Evolutionary conservation across 176 grass and related monocot species (phyloP).

Genomic region (Triticum turgidum): DNA sequence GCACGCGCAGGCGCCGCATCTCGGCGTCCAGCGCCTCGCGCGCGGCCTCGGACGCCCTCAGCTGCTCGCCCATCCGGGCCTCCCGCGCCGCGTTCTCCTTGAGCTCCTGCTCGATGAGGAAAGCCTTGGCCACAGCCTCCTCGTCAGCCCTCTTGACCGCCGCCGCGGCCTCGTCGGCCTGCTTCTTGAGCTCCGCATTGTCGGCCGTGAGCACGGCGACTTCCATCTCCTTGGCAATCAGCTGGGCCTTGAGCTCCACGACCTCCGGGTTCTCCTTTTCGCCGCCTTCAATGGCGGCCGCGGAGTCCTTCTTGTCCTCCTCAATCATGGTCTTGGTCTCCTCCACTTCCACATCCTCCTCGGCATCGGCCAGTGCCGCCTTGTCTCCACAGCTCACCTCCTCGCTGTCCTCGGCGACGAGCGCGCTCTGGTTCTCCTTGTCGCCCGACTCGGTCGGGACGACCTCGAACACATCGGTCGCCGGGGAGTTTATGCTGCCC

Average conservation of each 20-base stretch:
- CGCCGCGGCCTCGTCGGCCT: conserved; percentile 42
- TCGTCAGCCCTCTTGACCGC: conserved; percentile 30
- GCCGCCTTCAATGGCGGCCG: background rate
- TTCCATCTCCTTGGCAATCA: conserved; percentile 58
- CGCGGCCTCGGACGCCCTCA: conserved; percentile 48
- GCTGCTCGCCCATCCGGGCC: conserved; percentile 46
- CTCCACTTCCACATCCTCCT: conserved; percentile 36
- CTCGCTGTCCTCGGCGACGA: conserved; percentile 6
- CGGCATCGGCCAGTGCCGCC: background rate
- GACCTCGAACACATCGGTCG: conserved; percentile 78
- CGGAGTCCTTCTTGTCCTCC: conserved; percentile 24
- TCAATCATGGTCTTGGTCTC: conserved; percentile 75
- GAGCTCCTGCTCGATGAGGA: conserved; percentile 31
- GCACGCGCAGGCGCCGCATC: conserved; percentile 80
- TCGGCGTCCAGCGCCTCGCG: conserved; percentile 64
- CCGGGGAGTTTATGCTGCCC: conserved; percentile 39
- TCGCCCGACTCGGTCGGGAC: conserved; percentile 26
- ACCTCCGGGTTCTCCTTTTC: conserved; percentile 37
- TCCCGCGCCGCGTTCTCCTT: conserved; percentile 44
- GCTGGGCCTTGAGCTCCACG: conserved; percentile 46
- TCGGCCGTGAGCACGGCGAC: conserved; percentile 52
- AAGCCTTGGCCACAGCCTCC: conserved; percentile 35
- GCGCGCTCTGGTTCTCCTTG: conserved; percentile 47
- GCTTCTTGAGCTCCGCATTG: conserved; percentile 67
- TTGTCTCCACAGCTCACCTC: conserved; percentile 38